A percentile compares a stretch with the other conserved stretches of the same genome.
These are phyloP conservation scores for Rheum nobile DNA, from an alignment of 148 eudicot genomes.

Conservation along the genomic window DNA sequence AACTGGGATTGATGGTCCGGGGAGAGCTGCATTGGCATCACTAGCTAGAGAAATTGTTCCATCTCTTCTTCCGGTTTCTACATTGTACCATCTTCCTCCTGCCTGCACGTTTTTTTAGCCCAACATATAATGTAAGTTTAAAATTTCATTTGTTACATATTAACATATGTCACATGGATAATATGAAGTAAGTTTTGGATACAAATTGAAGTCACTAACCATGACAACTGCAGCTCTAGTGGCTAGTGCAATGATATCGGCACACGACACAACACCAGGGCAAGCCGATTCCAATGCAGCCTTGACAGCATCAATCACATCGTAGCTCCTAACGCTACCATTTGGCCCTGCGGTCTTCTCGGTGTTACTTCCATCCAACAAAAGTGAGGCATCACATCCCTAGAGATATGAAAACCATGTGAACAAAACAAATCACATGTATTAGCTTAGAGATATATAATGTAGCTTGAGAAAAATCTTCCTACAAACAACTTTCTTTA, in stretches of 20 bases:
- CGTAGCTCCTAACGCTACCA: neutral
- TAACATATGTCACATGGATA: neutral
- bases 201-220: neutral
- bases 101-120: slow-evolving; percentile 17
- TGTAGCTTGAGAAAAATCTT: no score
- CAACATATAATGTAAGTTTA: neutral
- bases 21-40: slow-evolving; percentile 26
- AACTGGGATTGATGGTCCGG: slow-evolving; percentile 31
- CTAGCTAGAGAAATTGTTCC: slow-evolving; percentile 25
- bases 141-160: neutral
- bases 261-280: slow-evolving; percentile 7
- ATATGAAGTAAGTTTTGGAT: neutral
- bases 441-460: neutral
- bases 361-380: slow-evolving; percentile 23
- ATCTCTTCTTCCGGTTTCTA: slow-evolving; percentile 49
- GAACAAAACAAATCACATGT: neutral
- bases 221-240: neutral
- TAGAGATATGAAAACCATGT: neutral
- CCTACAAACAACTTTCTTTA: neutral
- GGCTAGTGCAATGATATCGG: slow-evolving; percentile 1
- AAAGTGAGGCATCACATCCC: slow-evolving; percentile 58
- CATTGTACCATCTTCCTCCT: slow-evolving; percentile 30
- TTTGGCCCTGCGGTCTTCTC: slow-evolving; percentile 1
- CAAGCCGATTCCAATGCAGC: slow-evolving; percentile 1
- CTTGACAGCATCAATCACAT: slow-evolving; percentile 2